Evolutionary conservation across 179 eudicot species (phyloP), one percentile per base, ranked within the genome.

Genomic region (Pouteria campechiana): DNA sequence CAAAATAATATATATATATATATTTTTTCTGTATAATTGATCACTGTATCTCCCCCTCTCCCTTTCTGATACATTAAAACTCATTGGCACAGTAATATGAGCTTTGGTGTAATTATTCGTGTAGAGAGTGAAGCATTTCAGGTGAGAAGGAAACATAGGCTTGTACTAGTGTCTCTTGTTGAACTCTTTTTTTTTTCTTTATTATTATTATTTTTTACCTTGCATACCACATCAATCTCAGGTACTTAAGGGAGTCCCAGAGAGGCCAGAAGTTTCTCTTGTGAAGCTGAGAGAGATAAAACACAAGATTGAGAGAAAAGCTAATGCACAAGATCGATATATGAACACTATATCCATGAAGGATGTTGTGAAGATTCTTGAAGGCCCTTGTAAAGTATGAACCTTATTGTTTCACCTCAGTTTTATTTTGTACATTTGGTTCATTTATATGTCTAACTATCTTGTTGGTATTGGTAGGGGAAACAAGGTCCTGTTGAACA

Each of bases 101-200:
- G 64, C 53, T 92, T 92, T 67, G 99, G 99, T 50, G 85, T 92
- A 52, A 92, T 92, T 19, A 92, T 86, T 58, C 88, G 96, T 18
- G 99, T 92, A 3, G 99, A 92, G 41, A 92, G 79, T 58, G 99
- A 90, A 82, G 99, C 99, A 47, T 77, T 92, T 37, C 99, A 92
- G 90, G 98, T 90, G 37, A 57, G 52, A 19, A 27, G 16, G 3
- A 1, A 41, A 24, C 18, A 12, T 16, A 44, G 15, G 36, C 7
- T 16, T 3, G 14, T 5, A 6, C 8, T 20, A 17, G 7, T 13
- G 17, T 22, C 32, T 7, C n/a, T 13, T 36, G 2, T 21, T 27
- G 8, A 29, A 20, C 10, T 0, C 17, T 19, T 15, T 49, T 16
- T n/a, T 19, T 4, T 53, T 14, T 37, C 16, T 43, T 25, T 25